Base-by-base conservation (phyloP, 1,284 basidiomycete species). In the Puccinia polysora region DNA sequence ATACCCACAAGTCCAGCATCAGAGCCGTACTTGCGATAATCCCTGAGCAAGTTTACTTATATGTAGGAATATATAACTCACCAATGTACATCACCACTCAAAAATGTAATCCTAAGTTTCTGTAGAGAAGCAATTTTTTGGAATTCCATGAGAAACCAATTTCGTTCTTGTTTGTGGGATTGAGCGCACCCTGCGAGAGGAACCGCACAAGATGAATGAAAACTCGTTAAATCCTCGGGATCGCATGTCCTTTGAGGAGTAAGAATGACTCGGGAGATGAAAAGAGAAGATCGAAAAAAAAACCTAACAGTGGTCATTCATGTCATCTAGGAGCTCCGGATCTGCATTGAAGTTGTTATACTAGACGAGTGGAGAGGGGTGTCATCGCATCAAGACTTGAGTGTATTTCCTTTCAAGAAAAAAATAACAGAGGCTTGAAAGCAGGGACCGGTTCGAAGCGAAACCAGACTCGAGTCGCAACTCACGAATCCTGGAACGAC, bases 141-240 rank as follows among this genome's bases (percentile, higher is more conserved):
- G 56, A 36, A 73, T 49, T 58, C 49, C 8, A 36, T 32, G 32
- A 73, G 25, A 18, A 73, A 36, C 72, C 72, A 73, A 58, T 73
- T 73, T 0, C 72, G 72, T 60, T 73, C 72, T 56, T 67, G 32
- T 68, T 73, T 94, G 80, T 93, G 91, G 2, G 81, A 79, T 74
- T 87, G 87, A 28, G 89, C 85, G 40, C 69, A 72, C 69, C 69
- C 69, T 72, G 30, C n/a, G n/a, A n/a, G n/a, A 28, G 18, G 15
- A 32, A 50, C 12, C 12, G 40, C 20, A 23, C 18, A 36, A 32
- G n/a, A 34, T 15, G n/a, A 28, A 36, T 6, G 10, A 18, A 20
- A 36, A 40, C 18, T 12, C 1, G 40, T 58, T 7, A 14, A 36
- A 34, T n/a, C 34, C 20, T 53, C 20, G 14, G 50, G 50, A 53